Evolutionary conservation across 2,329 filamentous ascomycete genomes (phyloP), one percentile per base, ranked within the genome.

Genomic region (Microascus cirrosus): DNA sequence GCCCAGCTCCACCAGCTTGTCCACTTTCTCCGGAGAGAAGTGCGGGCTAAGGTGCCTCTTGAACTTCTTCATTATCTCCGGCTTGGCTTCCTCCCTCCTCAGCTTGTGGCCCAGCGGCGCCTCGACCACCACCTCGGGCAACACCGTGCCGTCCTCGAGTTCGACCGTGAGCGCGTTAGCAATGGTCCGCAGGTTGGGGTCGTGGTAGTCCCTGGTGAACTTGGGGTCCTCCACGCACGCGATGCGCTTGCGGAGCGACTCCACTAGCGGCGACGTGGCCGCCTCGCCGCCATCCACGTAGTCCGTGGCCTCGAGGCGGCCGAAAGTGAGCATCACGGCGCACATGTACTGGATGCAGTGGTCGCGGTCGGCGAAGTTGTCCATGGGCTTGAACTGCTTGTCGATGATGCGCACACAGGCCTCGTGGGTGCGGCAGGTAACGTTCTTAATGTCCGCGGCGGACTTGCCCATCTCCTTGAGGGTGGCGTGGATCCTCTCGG

Each of bases 261-360:
- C 94, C 61, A 99, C 87, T 52, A 96, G 84, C 59, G 85, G 83
- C 22, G 90, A 95, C 59, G 88, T 93, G 62, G 94, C 94, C 55
- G 94, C 93, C 78, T 97, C 93, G 65, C 86, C 83, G 66, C 89
- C 90, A 71, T 99, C 94, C 53, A 85, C 85, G 80, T 99, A 99
- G 78, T 99, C 94, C 63, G 82, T 89, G 55, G 94, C 93, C 66
- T 92, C 89, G 62, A 99, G 87, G 64, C 94, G 91, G 73, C 94
- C 90, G 74, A 93, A 97, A 64, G 88, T 87, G 65, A 99, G 87
- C 91, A 97, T 97, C 68, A 90, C 91, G 63, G 92, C 80, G 70
- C 90, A 89, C 94, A 99, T 99, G 84, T 99, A 99, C 79, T 97
- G 94, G 65, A 99, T 93, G 77, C 94, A 99, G 83, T 99, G 94